Conservation (phyloP, 345 rosid genomes). For the Ceriops tagal region DNA sequence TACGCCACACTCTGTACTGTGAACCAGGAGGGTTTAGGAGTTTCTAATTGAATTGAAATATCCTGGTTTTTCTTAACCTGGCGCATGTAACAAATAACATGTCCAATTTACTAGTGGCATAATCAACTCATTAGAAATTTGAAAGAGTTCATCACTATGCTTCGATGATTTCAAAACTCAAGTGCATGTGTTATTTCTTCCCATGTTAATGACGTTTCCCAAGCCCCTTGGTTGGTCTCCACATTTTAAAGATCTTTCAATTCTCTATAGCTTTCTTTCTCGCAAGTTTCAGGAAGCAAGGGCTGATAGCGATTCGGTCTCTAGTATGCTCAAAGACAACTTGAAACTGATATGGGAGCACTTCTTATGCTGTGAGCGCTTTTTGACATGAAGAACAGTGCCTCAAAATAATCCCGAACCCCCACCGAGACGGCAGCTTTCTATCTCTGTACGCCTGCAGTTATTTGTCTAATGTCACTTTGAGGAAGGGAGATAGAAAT, state of each 20-base stretch:
- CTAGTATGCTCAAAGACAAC: slow-evolving; percentile 33
- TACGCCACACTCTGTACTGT: no score
- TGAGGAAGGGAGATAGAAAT: no score
- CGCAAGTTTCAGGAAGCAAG: slow-evolving; percentile 28
- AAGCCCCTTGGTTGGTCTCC: background rate
- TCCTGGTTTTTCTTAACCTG: no score
- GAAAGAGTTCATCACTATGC: no score
- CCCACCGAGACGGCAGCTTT: background rate
- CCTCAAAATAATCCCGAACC: background rate
- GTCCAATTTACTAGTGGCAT: no score
- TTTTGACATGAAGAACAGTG: background rate
- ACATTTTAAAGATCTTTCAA: background rate
- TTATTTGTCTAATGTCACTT: background rate
- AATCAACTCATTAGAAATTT: no score
- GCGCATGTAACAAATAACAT: no score
- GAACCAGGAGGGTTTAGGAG: no score
- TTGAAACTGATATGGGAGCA: slow-evolving; percentile 41
- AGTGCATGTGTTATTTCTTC: background rate
- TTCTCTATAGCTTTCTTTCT: background rate
- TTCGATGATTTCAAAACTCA: background rate
- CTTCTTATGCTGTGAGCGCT: slow-evolving; percentile 26
- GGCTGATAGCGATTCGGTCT: slow-evolving; percentile 16
- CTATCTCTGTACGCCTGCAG: background rate
- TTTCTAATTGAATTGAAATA: no score
- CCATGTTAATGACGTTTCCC: background rate